Percentiles rank a stretch among this genome's conserved stretches.
These are phyloP conservation scores for Actinomortierella ambigua DNA, from an alignment of 371 early-diverging fungal species.

Conservation along the genomic window DNA sequence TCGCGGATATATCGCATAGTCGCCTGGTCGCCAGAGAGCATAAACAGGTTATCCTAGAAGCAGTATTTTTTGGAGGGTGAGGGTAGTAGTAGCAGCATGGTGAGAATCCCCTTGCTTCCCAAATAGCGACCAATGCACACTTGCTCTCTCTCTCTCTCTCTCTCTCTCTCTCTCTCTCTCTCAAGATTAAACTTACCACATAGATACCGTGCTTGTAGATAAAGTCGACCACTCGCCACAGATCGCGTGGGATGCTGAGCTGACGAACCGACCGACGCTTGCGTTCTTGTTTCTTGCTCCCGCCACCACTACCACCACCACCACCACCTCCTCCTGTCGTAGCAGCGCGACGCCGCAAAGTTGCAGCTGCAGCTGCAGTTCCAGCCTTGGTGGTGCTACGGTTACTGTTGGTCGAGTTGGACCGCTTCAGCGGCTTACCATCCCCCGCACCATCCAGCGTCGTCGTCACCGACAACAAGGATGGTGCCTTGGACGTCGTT, in stretches of 20 bases:
- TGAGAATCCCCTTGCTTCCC: too few relatives aligned
- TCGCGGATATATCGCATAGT: constrained; percentile 74
- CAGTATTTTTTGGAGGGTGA: too few relatives aligned
- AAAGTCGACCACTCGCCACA: constrained; percentile 84
- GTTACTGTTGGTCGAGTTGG: too few relatives aligned
- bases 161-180: too few relatives aligned
- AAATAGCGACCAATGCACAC: too few relatives aligned
- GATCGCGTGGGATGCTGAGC: constrained; percentile 76
- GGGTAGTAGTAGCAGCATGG: too few relatives aligned
- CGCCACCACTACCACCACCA: constrained; percentile 1
- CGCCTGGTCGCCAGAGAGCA: constrained; percentile 67
- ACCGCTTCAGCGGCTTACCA: too few relatives aligned
- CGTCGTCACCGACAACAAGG: too few relatives aligned
- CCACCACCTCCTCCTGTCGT: constrained; percentile 2
- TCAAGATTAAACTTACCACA: constrained; percentile 53
- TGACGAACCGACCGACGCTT: constrained; percentile 47
- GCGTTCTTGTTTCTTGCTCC: constrained; percentile 11
- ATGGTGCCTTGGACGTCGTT: too few relatives aligned
- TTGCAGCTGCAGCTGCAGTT: constrained; percentile 1
- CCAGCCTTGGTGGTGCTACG: constrained; percentile 1
- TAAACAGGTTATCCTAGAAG: constrained; percentile 74
- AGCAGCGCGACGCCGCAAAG: not conserved
- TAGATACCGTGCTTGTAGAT: constrained; percentile 70
- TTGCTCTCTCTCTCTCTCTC: too few relatives aligned
- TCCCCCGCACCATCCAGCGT: too few relatives aligned